Conservation (phyloP, 2,329 filamentous ascomycete species). For the Fusarium albosuccineum region DNA sequence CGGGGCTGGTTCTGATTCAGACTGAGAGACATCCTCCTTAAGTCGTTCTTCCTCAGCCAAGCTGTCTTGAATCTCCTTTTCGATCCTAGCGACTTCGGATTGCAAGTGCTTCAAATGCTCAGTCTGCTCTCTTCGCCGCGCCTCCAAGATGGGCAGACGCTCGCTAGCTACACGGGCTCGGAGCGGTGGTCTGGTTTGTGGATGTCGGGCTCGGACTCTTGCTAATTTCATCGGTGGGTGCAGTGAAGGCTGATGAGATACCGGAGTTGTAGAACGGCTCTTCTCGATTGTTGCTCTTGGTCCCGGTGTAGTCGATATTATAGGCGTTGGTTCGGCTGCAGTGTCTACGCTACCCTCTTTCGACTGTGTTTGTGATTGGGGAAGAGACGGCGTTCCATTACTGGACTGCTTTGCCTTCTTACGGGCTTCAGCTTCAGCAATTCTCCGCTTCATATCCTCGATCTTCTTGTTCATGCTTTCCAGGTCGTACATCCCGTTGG, state of each 20-base stretch:
- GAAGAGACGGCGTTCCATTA: conserved; percentile 49
- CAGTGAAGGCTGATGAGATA: conserved; percentile 16
- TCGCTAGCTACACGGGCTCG: conserved; percentile 53
- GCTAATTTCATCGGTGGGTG: conserved; percentile 19
- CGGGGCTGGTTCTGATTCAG: conserved; percentile 24
- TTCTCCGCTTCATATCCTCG: conserved; percentile 70
- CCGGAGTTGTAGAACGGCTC: conserved; percentile 15
- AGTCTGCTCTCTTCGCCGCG: conserved; percentile 55
- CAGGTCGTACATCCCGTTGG: conserved; percentile 57
- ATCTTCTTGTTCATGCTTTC: conserved; percentile 69
- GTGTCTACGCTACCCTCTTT: conserved; percentile 45
- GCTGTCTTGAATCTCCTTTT: conserved; percentile 61
- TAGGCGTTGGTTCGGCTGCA: neutral
- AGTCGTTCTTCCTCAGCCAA: conserved; percentile 52
- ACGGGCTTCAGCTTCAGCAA: conserved; percentile 70
- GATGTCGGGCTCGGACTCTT: conserved; percentile 28
- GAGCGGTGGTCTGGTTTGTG: conserved; percentile 35
- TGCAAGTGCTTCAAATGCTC: conserved; percentile 61
- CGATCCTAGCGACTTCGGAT: conserved; percentile 61
- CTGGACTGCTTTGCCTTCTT: conserved; percentile 58
- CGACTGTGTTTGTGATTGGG: conserved; percentile 43
- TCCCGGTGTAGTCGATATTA: conserved; percentile 3
- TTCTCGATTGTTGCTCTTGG: conserved; percentile 3
- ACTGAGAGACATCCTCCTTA: conserved; percentile 44
- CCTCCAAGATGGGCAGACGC: conserved; percentile 53